Percentiles rank a stretch among this genome's conserved stretches.
These are phyloP conservation scores for Umbelopsis vinacea DNA, from an alignment of 192 early-diverging fungal species.

Conservation along the genomic window DNA sequence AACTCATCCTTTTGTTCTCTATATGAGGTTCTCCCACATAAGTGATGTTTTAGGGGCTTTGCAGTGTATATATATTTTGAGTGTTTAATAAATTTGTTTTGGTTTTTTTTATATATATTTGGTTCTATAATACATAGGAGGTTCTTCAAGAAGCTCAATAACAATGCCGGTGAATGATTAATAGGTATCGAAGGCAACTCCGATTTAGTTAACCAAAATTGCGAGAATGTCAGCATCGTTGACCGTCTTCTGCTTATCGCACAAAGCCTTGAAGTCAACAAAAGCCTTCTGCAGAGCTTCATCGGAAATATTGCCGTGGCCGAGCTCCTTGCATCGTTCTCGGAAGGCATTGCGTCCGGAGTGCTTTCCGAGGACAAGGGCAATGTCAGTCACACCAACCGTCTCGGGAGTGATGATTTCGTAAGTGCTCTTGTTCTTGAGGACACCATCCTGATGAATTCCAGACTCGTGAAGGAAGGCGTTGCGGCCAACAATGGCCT, in stretches of 20 bases:
- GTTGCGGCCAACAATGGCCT: slow-evolving; percentile 97
- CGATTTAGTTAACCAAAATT: slow-evolving; percentile 72
- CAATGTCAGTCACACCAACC: slow-evolving; percentile 84
- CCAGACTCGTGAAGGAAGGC: slow-evolving; percentile 98
- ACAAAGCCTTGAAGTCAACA: slow-evolving; percentile 87
- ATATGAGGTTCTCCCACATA: no score
- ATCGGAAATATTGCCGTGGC: slow-evolving; percentile 66
- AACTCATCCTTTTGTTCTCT: no score
- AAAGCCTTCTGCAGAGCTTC: slow-evolving; percentile 79
- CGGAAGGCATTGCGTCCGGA: slow-evolving; percentile 95
- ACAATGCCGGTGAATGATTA: neutral
- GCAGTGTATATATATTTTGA: no score
- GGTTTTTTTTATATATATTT: neutral
- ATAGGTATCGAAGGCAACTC: neutral
- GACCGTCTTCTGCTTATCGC: slow-evolving; percentile 90
- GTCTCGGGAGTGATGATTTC: slow-evolving; percentile 96
- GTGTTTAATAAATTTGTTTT: no score
- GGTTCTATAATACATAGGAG: slow-evolving; percentile 17
- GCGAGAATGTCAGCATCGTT: slow-evolving; percentile 91
- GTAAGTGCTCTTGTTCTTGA: slow-evolving; percentile 95
- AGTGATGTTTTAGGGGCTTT: no score
- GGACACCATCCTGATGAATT: slow-evolving; percentile 97
- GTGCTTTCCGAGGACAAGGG: slow-evolving; percentile 94
- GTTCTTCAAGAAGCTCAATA: neutral
- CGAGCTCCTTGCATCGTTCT: slow-evolving; percentile 77